Conservation (phyloP, 768 basidiomycete genomes). For the Naganishia kalamii region DNA sequence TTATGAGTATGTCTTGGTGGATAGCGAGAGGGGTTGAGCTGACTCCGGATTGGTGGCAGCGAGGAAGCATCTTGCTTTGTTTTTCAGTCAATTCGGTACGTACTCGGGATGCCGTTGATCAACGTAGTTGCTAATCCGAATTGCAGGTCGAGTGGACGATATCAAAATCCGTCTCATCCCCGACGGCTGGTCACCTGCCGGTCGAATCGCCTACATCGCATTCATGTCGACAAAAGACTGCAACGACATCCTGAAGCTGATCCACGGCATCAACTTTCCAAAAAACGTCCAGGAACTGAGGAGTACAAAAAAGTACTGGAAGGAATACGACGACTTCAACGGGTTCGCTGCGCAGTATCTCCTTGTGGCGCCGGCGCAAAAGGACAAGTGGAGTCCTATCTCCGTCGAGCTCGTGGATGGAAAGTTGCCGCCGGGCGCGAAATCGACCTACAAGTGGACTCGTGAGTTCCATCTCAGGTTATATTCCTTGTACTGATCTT, state of each 20-base stretch:
- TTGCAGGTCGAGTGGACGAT: neutral
- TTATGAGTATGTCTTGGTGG: neutral
- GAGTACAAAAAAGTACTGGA: neutral
- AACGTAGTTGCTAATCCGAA: neutral
- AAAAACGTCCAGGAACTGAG: neutral
- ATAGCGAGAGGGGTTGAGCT: neutral
- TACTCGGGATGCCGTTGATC: no score
- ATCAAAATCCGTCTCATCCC: slow-evolving; percentile 5
- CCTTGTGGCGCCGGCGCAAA: neutral
- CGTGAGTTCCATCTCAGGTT: no score
- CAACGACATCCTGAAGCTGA: neutral
- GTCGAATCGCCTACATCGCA: neutral
- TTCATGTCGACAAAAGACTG: neutral
- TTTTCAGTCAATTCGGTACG: slow-evolving; percentile 2
- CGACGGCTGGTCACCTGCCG: slow-evolving; percentile 3
- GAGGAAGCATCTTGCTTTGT: neutral
- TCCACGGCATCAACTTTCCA: neutral
- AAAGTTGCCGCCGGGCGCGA: neutral
- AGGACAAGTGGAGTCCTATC: neutral
- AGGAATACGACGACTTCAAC: neutral
- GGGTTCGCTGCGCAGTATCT: neutral
- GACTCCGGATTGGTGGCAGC: neutral
- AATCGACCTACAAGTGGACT: neutral
- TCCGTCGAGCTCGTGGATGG: neutral
- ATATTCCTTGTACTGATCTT: no score